A percentile compares a stretch with the other conserved stretches of the same genome.
Conservation (phyloP, 495 filamentous ascomycete species). For the Xylaria curta region DNA sequence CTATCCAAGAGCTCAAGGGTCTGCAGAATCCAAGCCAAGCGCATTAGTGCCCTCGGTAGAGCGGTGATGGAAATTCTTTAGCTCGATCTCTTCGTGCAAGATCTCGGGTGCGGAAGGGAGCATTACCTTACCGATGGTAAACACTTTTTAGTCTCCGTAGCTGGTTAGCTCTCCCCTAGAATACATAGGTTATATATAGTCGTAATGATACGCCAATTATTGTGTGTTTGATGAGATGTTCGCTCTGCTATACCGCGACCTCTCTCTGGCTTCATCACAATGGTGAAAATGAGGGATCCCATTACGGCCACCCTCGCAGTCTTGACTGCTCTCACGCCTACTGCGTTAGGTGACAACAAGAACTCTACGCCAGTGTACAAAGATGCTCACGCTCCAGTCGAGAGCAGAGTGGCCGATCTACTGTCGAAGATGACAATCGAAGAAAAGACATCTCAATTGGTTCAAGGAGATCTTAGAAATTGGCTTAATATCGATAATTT, state of each 20-base stretch:
- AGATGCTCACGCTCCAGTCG: slow-evolving; percentile 63
- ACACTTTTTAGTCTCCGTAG: not conserved
- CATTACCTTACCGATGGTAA: not conserved
- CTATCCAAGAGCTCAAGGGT: not conserved
- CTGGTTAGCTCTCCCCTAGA: not conserved
- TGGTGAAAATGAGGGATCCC: slow-evolving; percentile 21
- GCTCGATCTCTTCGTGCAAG: not conserved
- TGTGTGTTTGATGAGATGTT: not conserved
- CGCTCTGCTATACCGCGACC: not conserved
- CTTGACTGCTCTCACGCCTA: slow-evolving; percentile 13
- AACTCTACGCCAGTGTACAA: slow-evolving; percentile 59
- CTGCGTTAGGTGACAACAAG: not conserved
- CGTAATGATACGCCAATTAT: not conserved
- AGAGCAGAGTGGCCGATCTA: slow-evolving; percentile 67
- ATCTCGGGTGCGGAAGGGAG: not conserved
- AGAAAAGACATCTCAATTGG: slow-evolving; percentile 72
- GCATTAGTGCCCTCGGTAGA: not conserved
- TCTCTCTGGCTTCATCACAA: not conserved
- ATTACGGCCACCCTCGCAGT: slow-evolving; percentile 14
- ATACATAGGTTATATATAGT: slow-evolving; percentile 15
- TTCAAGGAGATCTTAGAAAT: slow-evolving; percentile 72
- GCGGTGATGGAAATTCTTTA: not conserved
- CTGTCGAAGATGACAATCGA: slow-evolving; percentile 71
- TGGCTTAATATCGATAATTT: slow-evolving; percentile 68
- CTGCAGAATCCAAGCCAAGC: not conserved